These are phyloP conservation scores for Biancaea sappan DNA, from an alignment of 306 rosid genomes.

Conservation along the genomic window DNA sequence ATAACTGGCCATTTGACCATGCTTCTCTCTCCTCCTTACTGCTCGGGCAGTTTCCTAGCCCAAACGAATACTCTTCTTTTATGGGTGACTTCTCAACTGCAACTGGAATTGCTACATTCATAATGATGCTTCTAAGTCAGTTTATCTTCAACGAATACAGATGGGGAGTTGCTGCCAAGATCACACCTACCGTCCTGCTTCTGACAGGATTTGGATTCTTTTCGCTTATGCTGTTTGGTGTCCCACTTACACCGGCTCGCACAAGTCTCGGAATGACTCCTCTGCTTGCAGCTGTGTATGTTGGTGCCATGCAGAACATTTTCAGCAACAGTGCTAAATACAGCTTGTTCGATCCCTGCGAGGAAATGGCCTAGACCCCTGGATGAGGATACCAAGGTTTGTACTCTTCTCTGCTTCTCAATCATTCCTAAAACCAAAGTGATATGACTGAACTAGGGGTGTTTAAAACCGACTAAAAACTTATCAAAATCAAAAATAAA, in stretches of 20 bases:
- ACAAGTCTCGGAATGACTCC: constrained; percentile 82
- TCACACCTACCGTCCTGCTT: constrained; percentile 91
- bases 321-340: constrained; percentile 99
- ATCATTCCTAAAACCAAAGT: neutral
- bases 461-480: no score
- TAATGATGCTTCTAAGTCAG: constrained; percentile 92
- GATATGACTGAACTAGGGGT: neutral
- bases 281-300: constrained; percentile 94
- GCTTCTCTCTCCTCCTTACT: neutral
- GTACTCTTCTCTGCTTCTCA: constrained; percentile 18
- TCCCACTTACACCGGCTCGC: constrained; percentile 64
- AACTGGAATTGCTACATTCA: constrained; percentile 91
- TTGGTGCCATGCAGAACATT: constrained; percentile 95
- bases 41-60: constrained; percentile 84
- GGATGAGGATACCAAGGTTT: constrained; percentile 94
- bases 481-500: no score
- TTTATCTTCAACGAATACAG: constrained; percentile 82
- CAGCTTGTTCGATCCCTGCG: constrained; percentile 94
- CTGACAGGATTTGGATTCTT: constrained; percentile 91
- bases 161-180: constrained; percentile 96
- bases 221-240: constrained; percentile 78
- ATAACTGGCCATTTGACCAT: neutral
- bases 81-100: constrained; percentile 99
- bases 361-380: constrained; percentile 97
- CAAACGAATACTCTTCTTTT: constrained; percentile 91